phyloP scores from a whole-genome alignment of 2,329 filamentous ascomycete species.

The Pseudocercospora eumusae region DNA sequence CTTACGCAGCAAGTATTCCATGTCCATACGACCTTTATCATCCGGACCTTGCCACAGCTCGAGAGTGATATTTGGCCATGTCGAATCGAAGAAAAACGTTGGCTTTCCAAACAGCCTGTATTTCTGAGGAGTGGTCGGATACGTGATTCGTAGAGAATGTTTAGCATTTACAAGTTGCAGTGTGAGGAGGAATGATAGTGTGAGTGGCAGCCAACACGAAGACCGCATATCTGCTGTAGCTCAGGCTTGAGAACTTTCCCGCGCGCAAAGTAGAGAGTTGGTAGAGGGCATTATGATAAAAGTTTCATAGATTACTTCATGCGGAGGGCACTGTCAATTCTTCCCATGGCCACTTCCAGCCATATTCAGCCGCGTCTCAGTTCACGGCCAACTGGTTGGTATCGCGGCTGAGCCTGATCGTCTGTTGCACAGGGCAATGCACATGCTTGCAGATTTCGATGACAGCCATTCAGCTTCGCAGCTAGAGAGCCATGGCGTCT shows the following conservation, averaged over 20 bases:
- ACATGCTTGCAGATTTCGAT: background rate
- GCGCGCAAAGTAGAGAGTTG: background rate
- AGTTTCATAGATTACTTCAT: background rate
- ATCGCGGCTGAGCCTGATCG: background rate
- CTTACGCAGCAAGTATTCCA: background rate
- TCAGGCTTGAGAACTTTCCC: background rate
- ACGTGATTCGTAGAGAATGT: background rate
- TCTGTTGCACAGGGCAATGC: background rate
- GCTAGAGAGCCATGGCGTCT: background rate
- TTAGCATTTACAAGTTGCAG: background rate
- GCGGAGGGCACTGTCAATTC: background rate
- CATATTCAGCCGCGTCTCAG: background rate
- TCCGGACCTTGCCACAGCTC: slow-evolving; percentile 9
- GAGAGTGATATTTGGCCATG: slow-evolving; percentile 3
- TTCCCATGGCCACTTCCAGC: background rate
- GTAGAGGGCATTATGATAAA: background rate
- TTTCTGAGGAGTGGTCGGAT: background rate
- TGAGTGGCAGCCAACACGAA: background rate
- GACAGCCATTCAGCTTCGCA: background rate
- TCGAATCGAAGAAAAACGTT: background rate
- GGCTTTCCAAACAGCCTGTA: background rate
- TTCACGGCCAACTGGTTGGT: background rate
- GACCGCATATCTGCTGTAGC: background rate
- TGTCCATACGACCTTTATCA: background rate
- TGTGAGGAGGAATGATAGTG: background rate